Conservation (phyloP, 352 stramenopile genomes). For the Discostella stelligera region DNA sequence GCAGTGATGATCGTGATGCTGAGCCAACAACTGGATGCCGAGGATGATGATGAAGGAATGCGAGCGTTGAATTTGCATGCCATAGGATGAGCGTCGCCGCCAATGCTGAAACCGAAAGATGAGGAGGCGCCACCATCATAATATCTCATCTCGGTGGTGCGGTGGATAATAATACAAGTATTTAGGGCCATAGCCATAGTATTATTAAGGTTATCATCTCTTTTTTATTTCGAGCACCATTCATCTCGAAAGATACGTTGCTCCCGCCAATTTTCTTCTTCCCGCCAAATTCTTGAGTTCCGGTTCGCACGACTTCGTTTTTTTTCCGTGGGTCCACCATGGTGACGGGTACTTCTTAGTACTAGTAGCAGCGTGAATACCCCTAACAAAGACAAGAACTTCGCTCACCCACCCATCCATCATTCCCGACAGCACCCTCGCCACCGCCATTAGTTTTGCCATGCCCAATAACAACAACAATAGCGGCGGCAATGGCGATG, state of each 20-base stretch:
- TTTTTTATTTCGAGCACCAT: no score
- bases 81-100: background rate
- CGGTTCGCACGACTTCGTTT: no score
- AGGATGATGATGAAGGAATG: background rate
- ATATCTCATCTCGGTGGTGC: background rate
- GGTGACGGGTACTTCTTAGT: no score
- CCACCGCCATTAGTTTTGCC: background rate
- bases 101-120: background rate
- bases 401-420: background rate
- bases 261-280: no score
- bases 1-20: background rate
- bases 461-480: conserved; percentile 1
- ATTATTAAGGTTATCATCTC: no score
- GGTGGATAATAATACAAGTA: no score
- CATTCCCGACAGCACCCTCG: background rate
- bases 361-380: no score
- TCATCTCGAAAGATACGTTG: no score
- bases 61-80: background rate
- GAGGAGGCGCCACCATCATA: background rate
- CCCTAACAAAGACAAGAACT: no score
- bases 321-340: no score
- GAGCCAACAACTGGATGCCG: background rate
- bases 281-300: no score
- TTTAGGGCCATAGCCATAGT: no score
- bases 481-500: background rate